Conservation (phyloP, 1,139 yeast species). For the Geotrichum citri-aurantii region DNA sequence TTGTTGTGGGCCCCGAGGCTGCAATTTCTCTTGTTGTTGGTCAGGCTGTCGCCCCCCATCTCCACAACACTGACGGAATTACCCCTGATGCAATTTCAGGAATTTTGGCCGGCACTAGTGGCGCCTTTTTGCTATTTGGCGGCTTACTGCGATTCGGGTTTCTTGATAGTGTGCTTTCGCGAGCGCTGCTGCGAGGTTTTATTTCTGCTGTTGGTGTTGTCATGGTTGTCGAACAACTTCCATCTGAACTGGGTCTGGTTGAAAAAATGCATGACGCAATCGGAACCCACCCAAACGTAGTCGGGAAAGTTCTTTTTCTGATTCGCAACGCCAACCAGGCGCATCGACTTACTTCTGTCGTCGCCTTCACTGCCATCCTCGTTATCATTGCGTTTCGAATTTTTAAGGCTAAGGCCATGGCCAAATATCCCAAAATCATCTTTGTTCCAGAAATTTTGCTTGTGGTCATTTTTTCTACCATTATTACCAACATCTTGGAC, state of each 20-base stretch:
- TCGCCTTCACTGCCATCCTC: slow-evolving; percentile 33
- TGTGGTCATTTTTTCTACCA: slow-evolving; percentile 60
- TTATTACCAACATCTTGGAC: slow-evolving; percentile 47
- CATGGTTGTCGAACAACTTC: slow-evolving; percentile 73
- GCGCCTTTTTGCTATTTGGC: slow-evolving; percentile 64
- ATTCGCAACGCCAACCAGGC: slow-evolving; percentile 39
- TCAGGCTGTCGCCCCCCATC: slow-evolving; percentile 65
- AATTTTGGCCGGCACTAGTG: slow-evolving; percentile 70
- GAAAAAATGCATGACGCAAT: slow-evolving; percentile 39
- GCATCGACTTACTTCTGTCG: slow-evolving; percentile 32
- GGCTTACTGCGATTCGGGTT: slow-evolving; percentile 85
- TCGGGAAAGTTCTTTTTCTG: slow-evolving; percentile 61
- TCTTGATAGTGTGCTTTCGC: slow-evolving; percentile 78
- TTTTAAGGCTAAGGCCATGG: slow-evolving; percentile 17
- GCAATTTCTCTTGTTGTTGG: slow-evolving; percentile 90
- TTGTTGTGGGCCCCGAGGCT: slow-evolving; percentile 97
- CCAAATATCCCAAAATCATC: slow-evolving; percentile 16
- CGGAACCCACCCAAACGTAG: slow-evolving; percentile 67
- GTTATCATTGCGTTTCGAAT: slow-evolving; percentile 31
- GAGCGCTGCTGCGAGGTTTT: slow-evolving; percentile 80
- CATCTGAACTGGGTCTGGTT: slow-evolving; percentile 65
- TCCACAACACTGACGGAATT: slow-evolving; percentile 35
- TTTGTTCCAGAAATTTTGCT: slow-evolving; percentile 80
- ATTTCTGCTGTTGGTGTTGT: slow-evolving; percentile 90
- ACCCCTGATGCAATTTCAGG: slow-evolving; percentile 65